Evolutionary conservation across 2,329 filamentous ascomycete species (phyloP).

Genomic region (Xylaria sp.): DNA sequence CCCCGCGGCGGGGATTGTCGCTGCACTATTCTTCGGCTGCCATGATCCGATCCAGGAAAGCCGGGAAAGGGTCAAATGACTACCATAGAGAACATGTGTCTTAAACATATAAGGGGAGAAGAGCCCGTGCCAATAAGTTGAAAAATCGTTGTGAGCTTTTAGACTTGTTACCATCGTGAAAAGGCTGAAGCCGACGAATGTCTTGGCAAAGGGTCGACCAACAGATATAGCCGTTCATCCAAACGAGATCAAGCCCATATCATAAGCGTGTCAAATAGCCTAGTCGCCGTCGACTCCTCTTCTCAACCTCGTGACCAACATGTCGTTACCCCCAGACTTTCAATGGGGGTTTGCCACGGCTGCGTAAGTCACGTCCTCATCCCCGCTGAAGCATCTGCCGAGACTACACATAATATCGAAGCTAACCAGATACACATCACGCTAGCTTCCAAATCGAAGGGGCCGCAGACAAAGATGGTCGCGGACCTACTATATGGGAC

Average conservation of each 20-base stretch:
- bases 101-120: slow-evolving; percentile 22
- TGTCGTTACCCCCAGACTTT: slow-evolving; percentile 72
- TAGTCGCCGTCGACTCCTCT: slow-evolving; percentile 25
- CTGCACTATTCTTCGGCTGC: slow-evolving; percentile 50
- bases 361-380: slow-evolving; percentile 54
- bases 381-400: background rate
- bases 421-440: slow-evolving; percentile 31
- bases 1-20: slow-evolving; percentile 43
- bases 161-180: slow-evolving; percentile 14
- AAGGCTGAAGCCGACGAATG: slow-evolving; percentile 19
- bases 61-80: slow-evolving; percentile 39
- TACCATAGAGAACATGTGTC: background rate
- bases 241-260: slow-evolving; percentile 35
- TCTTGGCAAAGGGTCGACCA: slow-evolving; percentile 34
- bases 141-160: slow-evolving; percentile 12
- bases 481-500: slow-evolving; percentile 86
- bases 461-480: slow-evolving; percentile 73
- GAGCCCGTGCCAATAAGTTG: slow-evolving; percentile 10
- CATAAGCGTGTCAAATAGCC: slow-evolving; percentile 30
- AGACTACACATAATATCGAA: background rate
- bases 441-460: slow-evolving; percentile 88
- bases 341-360: slow-evolving; percentile 83
- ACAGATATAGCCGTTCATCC: slow-evolving; percentile 40
- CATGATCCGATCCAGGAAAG: slow-evolving; percentile 58
- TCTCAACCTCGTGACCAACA: slow-evolving; percentile 40